Percentiles rank a stretch among this genome's conserved stretches.
Conservation (phyloP, 345 rosid genomes). For the Aquilaria malaccensis region DNA sequence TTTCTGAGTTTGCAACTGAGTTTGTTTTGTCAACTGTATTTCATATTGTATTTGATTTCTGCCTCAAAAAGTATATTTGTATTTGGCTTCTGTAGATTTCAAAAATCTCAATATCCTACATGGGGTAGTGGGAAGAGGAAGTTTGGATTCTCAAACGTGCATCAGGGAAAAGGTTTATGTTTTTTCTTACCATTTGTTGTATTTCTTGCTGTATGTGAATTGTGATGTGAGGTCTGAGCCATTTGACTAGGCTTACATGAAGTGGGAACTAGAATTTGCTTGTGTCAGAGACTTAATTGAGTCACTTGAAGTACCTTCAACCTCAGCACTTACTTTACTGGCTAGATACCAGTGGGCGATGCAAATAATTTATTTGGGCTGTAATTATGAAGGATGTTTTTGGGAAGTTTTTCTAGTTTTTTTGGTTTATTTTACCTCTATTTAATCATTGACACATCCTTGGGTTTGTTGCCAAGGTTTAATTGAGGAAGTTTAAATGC, state of each 20-base stretch:
- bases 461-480: too few relatives aligned
- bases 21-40: slow-evolving; percentile 9
- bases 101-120: slow-evolving; percentile 42
- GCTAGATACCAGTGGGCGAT: too few relatives aligned
- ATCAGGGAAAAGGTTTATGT: slow-evolving; percentile 44
- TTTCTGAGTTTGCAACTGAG: slow-evolving; percentile 1
- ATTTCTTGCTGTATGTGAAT: neutral
- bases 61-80: neutral
- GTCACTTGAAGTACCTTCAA: slow-evolving; percentile 3
- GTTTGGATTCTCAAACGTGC: slow-evolving; percentile 30
- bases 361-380: neutral
- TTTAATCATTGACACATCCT: too few relatives aligned
- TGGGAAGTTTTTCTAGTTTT: too few relatives aligned
- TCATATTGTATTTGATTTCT: neutral
- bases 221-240: neutral
- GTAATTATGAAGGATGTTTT: neutral
- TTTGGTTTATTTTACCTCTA: too few relatives aligned
- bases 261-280: neutral
- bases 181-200: neutral
- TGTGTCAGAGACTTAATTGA: slow-evolving; percentile 7
- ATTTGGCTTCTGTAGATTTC: slow-evolving; percentile 29
- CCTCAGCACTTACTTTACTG: too few relatives aligned
- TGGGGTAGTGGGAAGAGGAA: slow-evolving; percentile 40
- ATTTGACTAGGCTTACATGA: neutral
- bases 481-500: too few relatives aligned